Evolutionary conservation across 2,329 filamentous ascomycete genomes (phyloP), one percentile per base, ranked within the genome.

Genomic region (Elsinoe necatrix): DNA sequence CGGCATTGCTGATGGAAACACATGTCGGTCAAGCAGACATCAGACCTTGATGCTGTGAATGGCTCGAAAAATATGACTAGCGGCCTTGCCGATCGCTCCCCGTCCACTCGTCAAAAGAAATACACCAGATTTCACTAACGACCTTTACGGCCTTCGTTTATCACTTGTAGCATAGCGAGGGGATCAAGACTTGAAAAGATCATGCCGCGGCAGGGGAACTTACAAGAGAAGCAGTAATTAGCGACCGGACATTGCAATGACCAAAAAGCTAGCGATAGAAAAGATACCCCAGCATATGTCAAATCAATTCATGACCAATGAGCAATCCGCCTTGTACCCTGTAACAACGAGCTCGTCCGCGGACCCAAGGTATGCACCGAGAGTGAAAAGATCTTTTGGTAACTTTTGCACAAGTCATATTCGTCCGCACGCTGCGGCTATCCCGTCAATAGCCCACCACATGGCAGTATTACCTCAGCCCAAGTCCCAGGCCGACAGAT

Each of bases 271-370:
- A 45, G 23, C 20, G 41, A 45, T 45, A 45, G 41, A 45, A 45
- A 45, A 45, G 23, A 45, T 21, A 45, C 41, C 41, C 41, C 41
- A 45, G 41, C 41, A 45, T 25, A 45, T 45, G 34, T 45, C 20
- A 45, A 45, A 45, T 45, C 25, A 45, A 27, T 45, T 25, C 41
- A 45, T 25, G 41, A 45, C 41, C 41, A 45, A 45, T 45, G 39
- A 45, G 34, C 9, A 37, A 12, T 37, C 14, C 14, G 34, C 34
- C 14, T 37, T 37, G 34, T 37, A 37, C 34, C 34, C 34, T 37
- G 34, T 14, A 12, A 37, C 14, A 12, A 37, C 4, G 14, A 12
- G 9, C 3, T n/a, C 9, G 34, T n/a, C 34, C 34, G 34, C 34
- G 34, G 34, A 37, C 34, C 34, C 34, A 37, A 37, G 34, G 34